A percentile compares a stretch with the other conserved stretches of the same genome.
Evolutionary conservation across 345 rosid genomes (phyloP).

Genomic region (Noccaea caerulescens): DNA sequence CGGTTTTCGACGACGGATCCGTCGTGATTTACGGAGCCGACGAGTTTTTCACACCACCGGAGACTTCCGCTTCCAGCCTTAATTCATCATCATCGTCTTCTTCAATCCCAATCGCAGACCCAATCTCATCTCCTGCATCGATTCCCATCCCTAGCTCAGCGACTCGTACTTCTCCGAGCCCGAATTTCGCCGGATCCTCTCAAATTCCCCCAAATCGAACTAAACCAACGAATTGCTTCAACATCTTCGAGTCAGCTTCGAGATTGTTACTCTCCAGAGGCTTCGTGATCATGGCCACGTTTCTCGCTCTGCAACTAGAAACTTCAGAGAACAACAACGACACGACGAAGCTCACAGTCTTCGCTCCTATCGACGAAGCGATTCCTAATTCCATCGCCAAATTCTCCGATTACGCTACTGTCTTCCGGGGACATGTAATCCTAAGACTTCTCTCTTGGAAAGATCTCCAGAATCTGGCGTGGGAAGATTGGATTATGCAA

Average conservation of each 20-base stretch:
- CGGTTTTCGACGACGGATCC: slow-evolving; percentile 43
- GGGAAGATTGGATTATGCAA: slow-evolving; percentile 38
- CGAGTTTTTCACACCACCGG: slow-evolving; percentile 41
- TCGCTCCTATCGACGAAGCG: slow-evolving; percentile 52
- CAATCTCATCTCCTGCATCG: slow-evolving; percentile 23
- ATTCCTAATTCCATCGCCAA: slow-evolving; percentile 27
- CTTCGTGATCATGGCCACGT: slow-evolving; percentile 46
- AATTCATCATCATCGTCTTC: slow-evolving; percentile 19
- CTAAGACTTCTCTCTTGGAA: slow-evolving; percentile 44
- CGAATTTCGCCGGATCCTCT: slow-evolving; percentile 1
- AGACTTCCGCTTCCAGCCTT: neutral
- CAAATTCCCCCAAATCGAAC: neutral
- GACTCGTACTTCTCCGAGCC: slow-evolving; percentile 15
- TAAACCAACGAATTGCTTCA: slow-evolving; percentile 20
- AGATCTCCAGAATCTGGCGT: slow-evolving; percentile 39
- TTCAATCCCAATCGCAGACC: slow-evolving; percentile 5
- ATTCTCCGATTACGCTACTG: slow-evolving; percentile 41
- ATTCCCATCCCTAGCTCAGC: slow-evolving; percentile 27
- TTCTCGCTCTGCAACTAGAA: slow-evolving; percentile 51
- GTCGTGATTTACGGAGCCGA: slow-evolving; percentile 45
- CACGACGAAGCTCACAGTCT: slow-evolving; percentile 47
- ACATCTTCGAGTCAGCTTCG: slow-evolving; percentile 45
- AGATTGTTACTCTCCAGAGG: slow-evolving; percentile 47
- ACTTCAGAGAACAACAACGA: slow-evolving; percentile 20
- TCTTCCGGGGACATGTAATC: slow-evolving; percentile 48